Evolutionary conservation across 116 monocot species (phyloP).

Genomic region (Dioscorea cayenensis): DNA sequence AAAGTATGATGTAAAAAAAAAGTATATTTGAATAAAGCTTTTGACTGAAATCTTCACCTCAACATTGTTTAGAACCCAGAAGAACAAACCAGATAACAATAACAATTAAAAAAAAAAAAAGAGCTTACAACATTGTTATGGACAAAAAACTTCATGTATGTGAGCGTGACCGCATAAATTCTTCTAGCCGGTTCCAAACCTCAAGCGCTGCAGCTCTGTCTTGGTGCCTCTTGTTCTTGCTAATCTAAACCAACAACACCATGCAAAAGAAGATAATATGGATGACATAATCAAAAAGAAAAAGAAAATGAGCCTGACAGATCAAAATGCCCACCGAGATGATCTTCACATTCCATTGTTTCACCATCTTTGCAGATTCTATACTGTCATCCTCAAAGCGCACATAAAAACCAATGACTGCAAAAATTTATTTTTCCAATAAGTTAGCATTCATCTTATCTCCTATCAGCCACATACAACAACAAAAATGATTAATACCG

Average conservation of each 20-base stretch:
- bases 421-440: neutral
- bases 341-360: constrained; percentile 99
- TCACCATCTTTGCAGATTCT: constrained; percentile 89
- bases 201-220: constrained; percentile 96
- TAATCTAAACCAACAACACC: constrained; percentile 44
- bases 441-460: neutral
- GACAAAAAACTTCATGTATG: constrained; percentile 26
- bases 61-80: neutral
- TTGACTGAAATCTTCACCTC: neutral
- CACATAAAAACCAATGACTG: constrained; percentile 90
- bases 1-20: neutral
- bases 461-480: no score
- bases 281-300: constrained; percentile 4
- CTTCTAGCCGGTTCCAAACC: constrained; percentile 95
- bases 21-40: neutral
- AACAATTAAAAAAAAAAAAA: neutral
- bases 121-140: neutral
- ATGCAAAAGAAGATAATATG: neutral
- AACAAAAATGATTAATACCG: constrained; percentile 4
- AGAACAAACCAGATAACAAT: neutral
- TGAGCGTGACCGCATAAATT: constrained; percentile 79
- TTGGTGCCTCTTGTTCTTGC: constrained; percentile 98
- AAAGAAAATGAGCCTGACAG: neutral
- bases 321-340: constrained; percentile 56
- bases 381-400: constrained; percentile 99